Conservation (phyloP, 805 yeast species). For the Kurtzmaniella fragi region DNA sequence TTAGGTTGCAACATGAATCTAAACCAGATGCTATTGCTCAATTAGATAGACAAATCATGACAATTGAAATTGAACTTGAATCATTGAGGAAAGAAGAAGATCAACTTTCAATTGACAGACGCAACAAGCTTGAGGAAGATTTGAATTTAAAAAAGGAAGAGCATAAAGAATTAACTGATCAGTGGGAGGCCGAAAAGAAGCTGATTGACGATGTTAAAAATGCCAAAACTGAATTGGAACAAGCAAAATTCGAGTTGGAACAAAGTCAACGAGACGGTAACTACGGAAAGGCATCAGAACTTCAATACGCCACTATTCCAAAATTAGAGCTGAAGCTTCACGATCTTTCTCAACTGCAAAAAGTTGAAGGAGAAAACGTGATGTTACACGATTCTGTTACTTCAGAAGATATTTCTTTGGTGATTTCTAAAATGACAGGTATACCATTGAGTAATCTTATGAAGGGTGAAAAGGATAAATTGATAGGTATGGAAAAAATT, state of each 20-base stretch:
- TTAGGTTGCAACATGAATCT: slow-evolving; percentile 92
- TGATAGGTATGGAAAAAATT: slow-evolving; percentile 80
- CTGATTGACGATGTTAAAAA: slow-evolving; percentile 73
- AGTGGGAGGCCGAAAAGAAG: slow-evolving; percentile 82
- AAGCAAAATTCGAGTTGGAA: slow-evolving; percentile 78
- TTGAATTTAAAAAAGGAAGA: slow-evolving; percentile 61
- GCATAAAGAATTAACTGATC: slow-evolving; percentile 61
- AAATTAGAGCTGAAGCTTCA: slow-evolving; percentile 61
- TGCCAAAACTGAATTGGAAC: slow-evolving; percentile 79
- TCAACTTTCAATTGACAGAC: slow-evolving; percentile 72
- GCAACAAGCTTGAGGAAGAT: slow-evolving; percentile 65
- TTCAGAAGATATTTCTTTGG: slow-evolving; percentile 89
- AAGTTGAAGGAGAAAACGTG: slow-evolving; percentile 31
- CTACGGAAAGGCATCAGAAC: slow-evolving; percentile 82
- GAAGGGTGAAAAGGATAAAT: slow-evolving; percentile 91
- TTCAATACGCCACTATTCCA: slow-evolving; percentile 86
- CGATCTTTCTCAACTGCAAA: slow-evolving; percentile 25
- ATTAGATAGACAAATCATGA: slow-evolving; percentile 84
- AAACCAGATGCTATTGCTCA: slow-evolving; percentile 93
- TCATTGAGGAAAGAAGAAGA: slow-evolving; percentile 92
- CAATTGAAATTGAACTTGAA: slow-evolving; percentile 91
- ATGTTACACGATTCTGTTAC: slow-evolving; percentile 89
- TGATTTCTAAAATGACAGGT: slow-evolving; percentile 91
- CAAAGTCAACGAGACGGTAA: slow-evolving; percentile 79
- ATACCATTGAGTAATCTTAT: slow-evolving; percentile 86